These are phyloP conservation scores for Cardamine chenopodiifolia DNA, from an alignment of 345 rosid species.

Conservation along the genomic window DNA sequence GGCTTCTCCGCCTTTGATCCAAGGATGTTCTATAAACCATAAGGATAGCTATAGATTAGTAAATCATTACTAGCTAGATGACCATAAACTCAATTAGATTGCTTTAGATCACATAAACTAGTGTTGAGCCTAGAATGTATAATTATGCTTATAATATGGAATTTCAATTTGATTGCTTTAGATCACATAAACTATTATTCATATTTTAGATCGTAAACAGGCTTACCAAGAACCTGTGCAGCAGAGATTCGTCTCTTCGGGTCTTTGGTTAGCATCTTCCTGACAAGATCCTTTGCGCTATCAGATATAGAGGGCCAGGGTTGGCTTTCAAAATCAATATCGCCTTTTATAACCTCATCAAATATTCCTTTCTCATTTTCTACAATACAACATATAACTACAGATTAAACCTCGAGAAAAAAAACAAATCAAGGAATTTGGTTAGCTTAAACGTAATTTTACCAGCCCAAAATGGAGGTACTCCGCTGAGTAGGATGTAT, in stretches of 20 bases:
- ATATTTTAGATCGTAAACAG: background rate
- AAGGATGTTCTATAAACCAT: constrained; percentile 71
- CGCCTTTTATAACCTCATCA: constrained; percentile 71
- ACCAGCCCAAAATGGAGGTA: constrained; percentile 99
- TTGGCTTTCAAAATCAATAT: constrained; percentile 66
- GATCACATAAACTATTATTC: background rate
- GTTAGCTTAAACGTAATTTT: constrained; percentile 34
- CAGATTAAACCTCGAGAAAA: background rate
- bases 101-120: background rate
- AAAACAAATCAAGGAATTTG: background rate
- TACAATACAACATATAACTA: constrained; percentile 39
- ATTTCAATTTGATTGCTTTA: background rate
- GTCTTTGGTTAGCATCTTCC: constrained; percentile 79
- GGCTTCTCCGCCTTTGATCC: constrained; percentile 91
- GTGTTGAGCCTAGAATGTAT: constrained; percentile 1
- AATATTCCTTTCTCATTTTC: constrained; percentile 88
- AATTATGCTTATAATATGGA: background rate
- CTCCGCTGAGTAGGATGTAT: constrained; percentile 87
- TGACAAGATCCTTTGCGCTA: constrained; percentile 86
- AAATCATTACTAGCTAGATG: constrained; percentile 30
- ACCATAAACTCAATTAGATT: background rate
- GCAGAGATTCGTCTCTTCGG: constrained; percentile 75
- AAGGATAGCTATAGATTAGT: constrained; percentile 35
- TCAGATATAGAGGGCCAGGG: constrained; percentile 93
- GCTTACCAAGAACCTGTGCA: constrained; percentile 83